phyloP scores from a whole-genome alignment of 2,329 filamentous ascomycete species.

The Clarireedia homoeocarpa region DNA sequence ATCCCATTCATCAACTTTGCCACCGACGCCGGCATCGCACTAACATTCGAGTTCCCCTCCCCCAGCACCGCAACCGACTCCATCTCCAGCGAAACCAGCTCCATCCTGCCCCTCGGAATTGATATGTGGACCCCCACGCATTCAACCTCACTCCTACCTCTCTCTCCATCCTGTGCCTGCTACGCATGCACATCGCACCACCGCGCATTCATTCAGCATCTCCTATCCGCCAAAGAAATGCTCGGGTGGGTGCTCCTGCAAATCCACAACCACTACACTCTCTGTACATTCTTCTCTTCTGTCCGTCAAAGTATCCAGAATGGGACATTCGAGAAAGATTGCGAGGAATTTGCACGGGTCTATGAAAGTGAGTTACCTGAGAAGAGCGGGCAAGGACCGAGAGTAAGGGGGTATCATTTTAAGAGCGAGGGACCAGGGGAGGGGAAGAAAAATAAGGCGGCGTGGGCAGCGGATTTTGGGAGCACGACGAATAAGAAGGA shows the following conservation, averaged over 20 bases:
- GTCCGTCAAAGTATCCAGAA: conserved; percentile 57
- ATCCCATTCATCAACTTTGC: conserved; percentile 65
- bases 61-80: neutral
- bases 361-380: conserved; percentile 69
- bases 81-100: conserved; percentile 11
- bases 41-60: conserved; percentile 69
- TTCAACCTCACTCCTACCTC: conserved; percentile 52
- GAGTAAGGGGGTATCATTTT: conserved; percentile 75
- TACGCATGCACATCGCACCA: conserved; percentile 81
- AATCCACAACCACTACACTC: conserved; percentile 75
- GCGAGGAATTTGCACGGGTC: conserved; percentile 34
- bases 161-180: conserved; percentile 62
- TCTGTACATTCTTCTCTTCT: conserved; percentile 65
- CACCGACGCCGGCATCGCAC: conserved; percentile 79
- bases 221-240: conserved; percentile 91
- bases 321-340: conserved; percentile 49
- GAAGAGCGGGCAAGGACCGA: conserved; percentile 69
- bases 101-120: conserved; percentile 52
- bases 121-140: conserved; percentile 68
- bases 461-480: conserved; percentile 50
- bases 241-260: conserved; percentile 89
- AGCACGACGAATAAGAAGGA: conserved; percentile 14
- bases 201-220: conserved; percentile 78
- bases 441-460: conserved; percentile 58
- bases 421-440: conserved; percentile 56